Evolutionary conservation across 108 stramenopile species (phyloP).

Genomic region (Cyclotella cryptica): DNA sequence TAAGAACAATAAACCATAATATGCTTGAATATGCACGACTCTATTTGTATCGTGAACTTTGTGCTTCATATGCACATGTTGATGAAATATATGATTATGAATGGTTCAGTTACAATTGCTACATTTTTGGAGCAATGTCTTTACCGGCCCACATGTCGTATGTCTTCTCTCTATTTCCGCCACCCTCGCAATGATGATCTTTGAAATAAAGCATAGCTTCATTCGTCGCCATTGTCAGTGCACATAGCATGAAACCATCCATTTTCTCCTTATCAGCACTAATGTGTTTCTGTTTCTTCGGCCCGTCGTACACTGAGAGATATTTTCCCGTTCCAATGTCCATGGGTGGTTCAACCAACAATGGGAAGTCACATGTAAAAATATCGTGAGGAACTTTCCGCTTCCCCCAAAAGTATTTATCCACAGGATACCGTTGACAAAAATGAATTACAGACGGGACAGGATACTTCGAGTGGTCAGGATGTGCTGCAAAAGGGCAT

Average conservation of each 20-base stretch:
- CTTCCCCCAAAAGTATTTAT: slow-evolving; percentile 60
- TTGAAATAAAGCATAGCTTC: slow-evolving; percentile 58
- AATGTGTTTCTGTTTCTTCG: slow-evolving; percentile 17
- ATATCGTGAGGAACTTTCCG: slow-evolving; percentile 65
- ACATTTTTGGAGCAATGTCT: slow-evolving; percentile 1
- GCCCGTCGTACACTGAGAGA: slow-evolving; percentile 1
- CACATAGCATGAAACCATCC: slow-evolving; percentile 62
- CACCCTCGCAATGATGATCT: slow-evolving; percentile 43
- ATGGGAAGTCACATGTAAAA: slow-evolving; percentile 65
- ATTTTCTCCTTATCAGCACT: slow-evolving; percentile 39
- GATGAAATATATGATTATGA: too few relatives aligned
- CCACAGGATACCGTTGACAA: slow-evolving; percentile 65
- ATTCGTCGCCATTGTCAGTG: slow-evolving; percentile 57
- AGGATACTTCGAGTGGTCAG: slow-evolving; percentile 36
- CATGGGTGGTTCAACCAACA: slow-evolving; percentile 59
- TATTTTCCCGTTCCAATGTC: slow-evolving; percentile 52
- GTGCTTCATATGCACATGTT: too few relatives aligned
- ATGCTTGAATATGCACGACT: too few relatives aligned
- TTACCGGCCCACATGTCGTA: slow-evolving; percentile 44
- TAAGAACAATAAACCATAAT: too few relatives aligned
- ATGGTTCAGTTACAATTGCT: too few relatives aligned
- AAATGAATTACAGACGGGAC: slow-evolving; percentile 64
- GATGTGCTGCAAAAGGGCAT: slow-evolving; percentile 44
- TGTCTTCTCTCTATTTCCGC: slow-evolving; percentile 34
- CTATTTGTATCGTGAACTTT: too few relatives aligned